phyloP scores from a whole-genome alignment of 2,329 filamentous ascomycete genomes.

The Fusarium humuli region DNA sequence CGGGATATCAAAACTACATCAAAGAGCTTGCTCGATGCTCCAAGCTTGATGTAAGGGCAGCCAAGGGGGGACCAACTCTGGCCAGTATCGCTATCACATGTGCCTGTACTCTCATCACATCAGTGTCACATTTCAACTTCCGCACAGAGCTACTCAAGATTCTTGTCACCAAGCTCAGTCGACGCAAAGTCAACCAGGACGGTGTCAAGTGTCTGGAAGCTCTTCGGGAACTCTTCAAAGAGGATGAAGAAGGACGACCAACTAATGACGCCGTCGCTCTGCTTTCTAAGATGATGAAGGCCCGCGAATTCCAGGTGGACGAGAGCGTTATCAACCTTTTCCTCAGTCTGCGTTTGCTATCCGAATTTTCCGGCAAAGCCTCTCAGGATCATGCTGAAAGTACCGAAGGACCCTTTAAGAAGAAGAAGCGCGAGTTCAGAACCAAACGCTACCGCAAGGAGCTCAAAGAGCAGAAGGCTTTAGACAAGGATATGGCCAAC shows the following conservation, averaged over 20 bases:
- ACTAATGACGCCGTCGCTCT: slow-evolving; percentile 88
- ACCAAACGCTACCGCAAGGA: slow-evolving; percentile 89
- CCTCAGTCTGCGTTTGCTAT: slow-evolving; percentile 86
- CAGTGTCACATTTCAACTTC: slow-evolving; percentile 98
- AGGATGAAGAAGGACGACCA: slow-evolving; percentile 90
- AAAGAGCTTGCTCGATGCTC: slow-evolving; percentile 77
- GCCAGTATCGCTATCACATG: slow-evolving; percentile 85
- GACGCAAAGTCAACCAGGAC: slow-evolving; percentile 76
- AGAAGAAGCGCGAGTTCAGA: slow-evolving; percentile 80
- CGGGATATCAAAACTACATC: slow-evolving; percentile 87
- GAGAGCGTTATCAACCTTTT: slow-evolving; percentile 92
- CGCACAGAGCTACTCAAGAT: slow-evolving; percentile 88
- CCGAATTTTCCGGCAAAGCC: slow-evolving; percentile 86
- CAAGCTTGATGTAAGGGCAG: slow-evolving; percentile 61
- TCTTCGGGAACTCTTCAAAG: slow-evolving; percentile 82
- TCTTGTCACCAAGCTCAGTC: slow-evolving; percentile 83
- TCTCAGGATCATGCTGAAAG: slow-evolving; percentile 80
- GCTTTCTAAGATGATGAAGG: slow-evolving; percentile 95
- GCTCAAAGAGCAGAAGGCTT: slow-evolving; percentile 83
- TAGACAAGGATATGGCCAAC: slow-evolving; percentile 93
- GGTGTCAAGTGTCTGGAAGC: slow-evolving; percentile 82
- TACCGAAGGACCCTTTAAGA: slow-evolving; percentile 67
- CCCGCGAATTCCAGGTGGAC: slow-evolving; percentile 82
- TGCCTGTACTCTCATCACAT: slow-evolving; percentile 80
- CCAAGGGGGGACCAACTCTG: slow-evolving; percentile 62